phyloP scores from a whole-genome alignment of 2,329 filamentous ascomycete species.

The Pseudopyricularia javanii region DNA sequence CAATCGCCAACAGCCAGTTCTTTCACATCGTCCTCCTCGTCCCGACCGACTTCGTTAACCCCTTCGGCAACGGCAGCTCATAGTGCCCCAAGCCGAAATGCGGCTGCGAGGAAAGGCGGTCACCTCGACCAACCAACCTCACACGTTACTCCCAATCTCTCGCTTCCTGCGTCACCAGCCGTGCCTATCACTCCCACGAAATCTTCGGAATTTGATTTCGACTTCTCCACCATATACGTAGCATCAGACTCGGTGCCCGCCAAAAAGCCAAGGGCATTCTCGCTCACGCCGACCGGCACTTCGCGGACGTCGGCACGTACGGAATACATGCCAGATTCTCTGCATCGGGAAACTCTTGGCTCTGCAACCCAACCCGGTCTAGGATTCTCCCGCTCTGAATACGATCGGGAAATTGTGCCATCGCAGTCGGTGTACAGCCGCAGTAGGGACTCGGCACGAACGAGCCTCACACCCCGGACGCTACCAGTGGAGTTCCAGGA shows the following conservation, averaged over 20 bases:
- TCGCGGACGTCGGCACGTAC: neutral
- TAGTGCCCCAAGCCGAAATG: neutral
- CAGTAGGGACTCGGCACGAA: neutral
- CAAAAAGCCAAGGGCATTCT: neutral
- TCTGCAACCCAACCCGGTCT: neutral
- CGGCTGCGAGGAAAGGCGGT: neutral
- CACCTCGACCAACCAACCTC: neutral
- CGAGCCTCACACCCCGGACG: neutral
- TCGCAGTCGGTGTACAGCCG: neutral
- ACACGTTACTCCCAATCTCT: neutral
- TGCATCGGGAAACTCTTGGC: neutral
- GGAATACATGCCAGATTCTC: neutral
- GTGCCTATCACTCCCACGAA: neutral
- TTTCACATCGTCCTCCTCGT: neutral
- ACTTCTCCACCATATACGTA: conserved; percentile 3
- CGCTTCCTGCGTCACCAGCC: neutral
- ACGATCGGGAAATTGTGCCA: neutral
- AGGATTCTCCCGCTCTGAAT: neutral
- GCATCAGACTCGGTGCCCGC: neutral
- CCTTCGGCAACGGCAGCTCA: neutral
- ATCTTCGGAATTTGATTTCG: neutral
- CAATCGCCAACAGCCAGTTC: neutral
- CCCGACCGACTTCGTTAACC: neutral
- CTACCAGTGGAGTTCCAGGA: conserved; percentile 1
- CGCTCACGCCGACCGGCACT: neutral